Evolutionary conservation across 768 basidiomycete genomes (phyloP).

Genomic region (Lentinula boryana): DNA sequence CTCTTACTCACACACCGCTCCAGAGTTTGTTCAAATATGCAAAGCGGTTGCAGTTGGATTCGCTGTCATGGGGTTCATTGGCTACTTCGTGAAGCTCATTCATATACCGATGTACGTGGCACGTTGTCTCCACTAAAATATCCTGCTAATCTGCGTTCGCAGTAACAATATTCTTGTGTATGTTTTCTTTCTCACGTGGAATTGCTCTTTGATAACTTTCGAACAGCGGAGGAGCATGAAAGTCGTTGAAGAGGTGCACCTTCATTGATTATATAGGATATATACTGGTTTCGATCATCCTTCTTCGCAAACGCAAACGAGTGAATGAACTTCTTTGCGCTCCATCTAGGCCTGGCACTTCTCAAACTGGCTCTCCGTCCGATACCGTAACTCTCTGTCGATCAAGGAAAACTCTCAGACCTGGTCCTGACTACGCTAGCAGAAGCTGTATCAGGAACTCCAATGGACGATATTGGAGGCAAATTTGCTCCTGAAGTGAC

Average conservation of each 20-base stretch:
- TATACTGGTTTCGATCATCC: background rate
- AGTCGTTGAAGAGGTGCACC: slow-evolving; percentile 2
- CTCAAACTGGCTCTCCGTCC: background rate
- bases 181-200: slow-evolving; percentile 28
- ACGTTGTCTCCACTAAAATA: background rate
- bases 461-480: background rate
- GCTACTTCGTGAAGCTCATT: slow-evolving; percentile 97
- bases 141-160: slow-evolving; percentile 12
- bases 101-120: slow-evolving; percentile 92
- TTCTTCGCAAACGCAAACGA: background rate
- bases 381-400: background rate
- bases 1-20: slow-evolving; percentile 1
- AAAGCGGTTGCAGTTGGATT: slow-evolving; percentile 97
- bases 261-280: slow-evolving; percentile 2
- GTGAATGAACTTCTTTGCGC: background rate
- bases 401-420: background rate
- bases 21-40: slow-evolving; percentile 94
- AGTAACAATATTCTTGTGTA: slow-evolving; percentile 99
- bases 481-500: background rate
- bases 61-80: slow-evolving; percentile 98
- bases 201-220: slow-evolving; percentile 16
- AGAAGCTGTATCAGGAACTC: background rate
- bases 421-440: background rate
- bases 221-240: slow-evolving; percentile 70
- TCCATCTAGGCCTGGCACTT: background rate